Conservation (phyloP, 2,329 filamentous ascomycete species). For the Tolypocladium ovalisporum region DNA sequence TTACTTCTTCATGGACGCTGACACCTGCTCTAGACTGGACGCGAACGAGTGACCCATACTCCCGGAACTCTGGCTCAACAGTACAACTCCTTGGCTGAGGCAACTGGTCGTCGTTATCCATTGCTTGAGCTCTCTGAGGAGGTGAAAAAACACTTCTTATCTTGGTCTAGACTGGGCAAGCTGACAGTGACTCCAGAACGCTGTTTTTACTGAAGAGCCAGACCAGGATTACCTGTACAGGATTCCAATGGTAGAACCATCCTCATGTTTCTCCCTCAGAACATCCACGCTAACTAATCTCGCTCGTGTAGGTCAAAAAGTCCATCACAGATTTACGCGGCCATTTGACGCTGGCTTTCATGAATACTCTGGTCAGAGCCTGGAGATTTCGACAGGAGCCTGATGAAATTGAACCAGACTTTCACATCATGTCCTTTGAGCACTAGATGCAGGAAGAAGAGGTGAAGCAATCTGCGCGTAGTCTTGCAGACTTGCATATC, state of each 20-base stretch:
- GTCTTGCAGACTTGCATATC: too few species aligned
- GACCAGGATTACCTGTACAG: slow-evolving; percentile 2
- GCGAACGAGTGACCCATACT: background rate
- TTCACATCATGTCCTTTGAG: slow-evolving; percentile 1
- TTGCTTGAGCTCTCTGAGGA: background rate
- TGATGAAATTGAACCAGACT: slow-evolving; percentile 1
- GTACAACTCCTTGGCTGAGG: background rate
- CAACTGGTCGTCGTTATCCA: slow-evolving; percentile 1
- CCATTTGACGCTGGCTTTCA: background rate
- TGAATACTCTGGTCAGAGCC: background rate
- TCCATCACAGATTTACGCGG: background rate
- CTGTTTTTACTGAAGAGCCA: background rate
- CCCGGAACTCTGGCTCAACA: background rate
- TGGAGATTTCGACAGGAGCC: slow-evolving; percentile 1
- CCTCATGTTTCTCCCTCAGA: background rate
- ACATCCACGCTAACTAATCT: background rate
- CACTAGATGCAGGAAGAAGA: background rate
- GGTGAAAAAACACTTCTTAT: background rate
- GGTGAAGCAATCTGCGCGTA: too few species aligned
- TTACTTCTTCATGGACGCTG: background rate
- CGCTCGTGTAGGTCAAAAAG: background rate
- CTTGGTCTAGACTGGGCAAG: background rate
- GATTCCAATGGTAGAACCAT: slow-evolving; percentile 1
- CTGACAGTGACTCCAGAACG: background rate
- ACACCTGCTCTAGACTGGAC: background rate